Percentiles rank a stretch among this genome's conserved stretches.
These are phyloP conservation scores for Citrullus amarus DNA, from an alignment of 306 rosid genomes.

Conservation along the genomic window DNA sequence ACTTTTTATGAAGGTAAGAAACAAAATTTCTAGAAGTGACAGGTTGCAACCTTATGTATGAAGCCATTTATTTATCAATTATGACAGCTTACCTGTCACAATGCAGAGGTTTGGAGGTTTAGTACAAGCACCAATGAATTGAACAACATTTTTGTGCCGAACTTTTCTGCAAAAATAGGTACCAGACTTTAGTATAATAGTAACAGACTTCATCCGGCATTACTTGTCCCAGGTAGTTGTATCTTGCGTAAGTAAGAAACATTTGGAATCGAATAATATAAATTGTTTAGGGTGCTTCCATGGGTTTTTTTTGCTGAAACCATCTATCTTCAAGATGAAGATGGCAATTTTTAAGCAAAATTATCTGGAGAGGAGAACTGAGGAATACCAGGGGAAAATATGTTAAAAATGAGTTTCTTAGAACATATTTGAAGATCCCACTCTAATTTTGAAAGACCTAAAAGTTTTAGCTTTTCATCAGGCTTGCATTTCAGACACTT, in stretches of 20 bases:
- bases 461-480: background rate
- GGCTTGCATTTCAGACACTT: background rate
- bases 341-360: background rate
- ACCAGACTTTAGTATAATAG: background rate
- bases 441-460: background rate
- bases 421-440: background rate
- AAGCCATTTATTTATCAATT: constrained; percentile 2
- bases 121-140: constrained; percentile 95
- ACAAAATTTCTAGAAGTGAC: background rate
- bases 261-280: background rate
- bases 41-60: background rate
- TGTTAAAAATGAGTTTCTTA: background rate
- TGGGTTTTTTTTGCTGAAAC: background rate
- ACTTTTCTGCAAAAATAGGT: constrained; percentile 58
- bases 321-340: background rate
- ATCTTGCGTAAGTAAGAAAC: background rate
- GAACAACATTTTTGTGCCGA: constrained; percentile 98
- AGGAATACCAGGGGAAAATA: background rate
- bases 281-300: background rate
- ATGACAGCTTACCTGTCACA: constrained; percentile 65
- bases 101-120: constrained; percentile 82
- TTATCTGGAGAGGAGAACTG: background rate
- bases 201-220: background rate
- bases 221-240: background rate
- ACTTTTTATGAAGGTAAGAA: background rate